Evolutionary conservation across 2,329 filamentous ascomycete genomes (phyloP), one percentile per base, ranked within the genome.

Genomic region (Fusarium temperatum): DNA sequence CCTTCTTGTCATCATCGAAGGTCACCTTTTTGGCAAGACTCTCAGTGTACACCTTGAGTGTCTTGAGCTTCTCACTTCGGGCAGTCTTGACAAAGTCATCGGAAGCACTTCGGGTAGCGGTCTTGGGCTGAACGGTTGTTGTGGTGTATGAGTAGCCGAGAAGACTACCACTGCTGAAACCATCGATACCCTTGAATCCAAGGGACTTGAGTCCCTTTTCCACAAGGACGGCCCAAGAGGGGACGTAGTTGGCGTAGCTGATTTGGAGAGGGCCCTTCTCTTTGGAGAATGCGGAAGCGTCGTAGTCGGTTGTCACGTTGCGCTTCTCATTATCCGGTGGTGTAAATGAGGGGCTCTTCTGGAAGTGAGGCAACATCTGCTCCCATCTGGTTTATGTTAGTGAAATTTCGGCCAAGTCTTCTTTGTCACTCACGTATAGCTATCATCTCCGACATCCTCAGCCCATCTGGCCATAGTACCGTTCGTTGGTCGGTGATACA

Each of bases 1-100:
- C 86, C 53, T 78, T 83, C 44, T 79, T 84, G 2, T 81, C 70
- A 0, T 44, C 44, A 56, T 85, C 74, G 51, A 88, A 89, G 0
- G 87, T 30, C 2, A 89, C 82, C 47, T 81, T 83, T 71, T 84
- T 83, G 6, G 84, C 87, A 9, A 84, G 77, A 0, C 85, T 86
- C 8, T 81, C 63, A 0, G 76, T 78, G 56, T 84, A 87, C 1
- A 87, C 76, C 7, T 78, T 83, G 7, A 87, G 78, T 13, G 81
- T 78, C 0, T 78, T 75, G n/a, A 75, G 73, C 2, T 75, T 66
- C 36, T 74, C 70, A 17, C 76, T 74, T 8, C 78, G 80, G 2
- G 78, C 79, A 17, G 58, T 32, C 47, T 78, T 75, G n/a, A 80
- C 48, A 38, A 76, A 80, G 35, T 78, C 65, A 4, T 75, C 75